Evolutionary conservation across 257 asterid species (phyloP), one percentile per base, ranked within the genome.

Genomic region (Perilla frutescens): DNA sequence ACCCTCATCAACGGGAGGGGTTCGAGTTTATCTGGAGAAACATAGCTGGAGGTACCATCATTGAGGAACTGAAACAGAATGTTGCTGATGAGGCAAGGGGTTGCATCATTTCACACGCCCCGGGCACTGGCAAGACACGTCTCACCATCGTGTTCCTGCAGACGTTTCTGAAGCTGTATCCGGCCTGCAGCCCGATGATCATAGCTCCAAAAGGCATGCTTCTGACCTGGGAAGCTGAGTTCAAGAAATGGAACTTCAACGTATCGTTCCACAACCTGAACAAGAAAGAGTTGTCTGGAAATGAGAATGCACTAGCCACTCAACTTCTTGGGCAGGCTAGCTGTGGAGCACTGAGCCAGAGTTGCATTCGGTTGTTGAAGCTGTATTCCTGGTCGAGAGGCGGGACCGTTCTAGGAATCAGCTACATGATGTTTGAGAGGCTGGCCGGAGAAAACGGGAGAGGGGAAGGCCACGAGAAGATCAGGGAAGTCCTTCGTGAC

Each of bases 81-180:
- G 79, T 77, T 0, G 37, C 84, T 3, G 66, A 41, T 3, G 66
- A 50, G n/a, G 88, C 88, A 58, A 76, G 81, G 4, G 95, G 99
- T 9, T 91, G 98, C 84, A 94, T 94, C 40, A 91, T 94, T 3
- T 91, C 97, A 7, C 99, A 94, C 34, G 96, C 97, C 3, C 99
- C 97, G 6, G 97, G 97, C 2, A 94, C 99, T 0, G 98, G 98
- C 37, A 91, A 94, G 75, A 84, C 97, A 7, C 82, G 87, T 20
- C 85, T 91, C 66, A 84, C 89, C 2, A 76, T 94, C 50, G 89
- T 83, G 43, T 94, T 94, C 75, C 86, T 90, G 60, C 77, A 54
- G 79, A 29, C 97, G 3, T 87, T 88, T 55, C 47, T 91, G 81
- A 85, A 69, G 72, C 77, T 79, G 10, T 87, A 86, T 7, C 92